Evolutionary conservation across 306 rosid genomes (phyloP), one percentile per base, ranked within the genome.

Genomic region (Datisca glomerata): DNA sequence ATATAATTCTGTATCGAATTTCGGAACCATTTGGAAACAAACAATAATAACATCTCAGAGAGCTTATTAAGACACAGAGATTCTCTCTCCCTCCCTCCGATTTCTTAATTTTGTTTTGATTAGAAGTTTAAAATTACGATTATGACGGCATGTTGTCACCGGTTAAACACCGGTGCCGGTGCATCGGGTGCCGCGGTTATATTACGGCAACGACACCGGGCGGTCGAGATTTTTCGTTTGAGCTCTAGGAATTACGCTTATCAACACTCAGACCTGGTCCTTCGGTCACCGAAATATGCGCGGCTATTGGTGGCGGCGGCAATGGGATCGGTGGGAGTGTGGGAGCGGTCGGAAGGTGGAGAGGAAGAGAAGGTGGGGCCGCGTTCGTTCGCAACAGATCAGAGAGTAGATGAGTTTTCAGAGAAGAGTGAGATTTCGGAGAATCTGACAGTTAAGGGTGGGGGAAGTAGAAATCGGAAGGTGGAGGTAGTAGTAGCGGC

Each of bases 401-500:
- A 49, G 63, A 49, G 46, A 42, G 53, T 46, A 3, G 65, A 44
- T 46, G 61, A 47, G 18, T 34, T 63, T 7, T 51, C 47, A 21
- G 56, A 33, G 52, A 60, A 27, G 37, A 65, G 65, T 8, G 62
- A 34, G 34, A 61, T 33, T 22, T 32, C 33, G 18, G 66, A 36
- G 17, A 18, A 34, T 24, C 57, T 50, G 53, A 51, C 46, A 23
- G 56, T 14, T 50, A 61, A 16, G 35, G 21, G 8, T 23, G 28
- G 29, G 16, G 18, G 45, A 50, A 19, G 56, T 42, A 49, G 57
- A 14, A 67, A 71, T 47, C 57, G 45, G 66, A 68, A 44, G 51
- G 80, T 46, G 68, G 75, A 81, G 51, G 73, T 86, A 59, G 73
- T 21, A 65, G 60, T 43, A 2, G 93, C 93, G 11, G 86, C 64